Percentiles rank a stretch among this genome's conserved stretches.
Evolutionary conservation across 495 filamentous ascomycete species (phyloP).

Genomic region (Cercophora samala): DNA sequence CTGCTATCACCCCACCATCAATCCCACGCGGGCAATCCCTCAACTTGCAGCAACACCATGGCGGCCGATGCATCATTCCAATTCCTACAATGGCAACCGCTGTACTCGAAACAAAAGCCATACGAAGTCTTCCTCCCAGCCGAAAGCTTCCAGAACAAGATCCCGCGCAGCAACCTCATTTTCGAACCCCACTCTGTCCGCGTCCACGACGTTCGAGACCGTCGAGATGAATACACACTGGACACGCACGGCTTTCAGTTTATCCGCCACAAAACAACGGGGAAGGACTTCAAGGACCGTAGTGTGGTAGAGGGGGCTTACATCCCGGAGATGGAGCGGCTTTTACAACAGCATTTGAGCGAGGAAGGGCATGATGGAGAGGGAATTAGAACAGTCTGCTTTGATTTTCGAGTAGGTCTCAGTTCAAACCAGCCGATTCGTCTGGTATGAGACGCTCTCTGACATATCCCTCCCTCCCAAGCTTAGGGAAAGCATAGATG

Average conservation of each 20-base stretch:
- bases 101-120: conserved; percentile 2
- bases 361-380: neutral
- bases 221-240: neutral
- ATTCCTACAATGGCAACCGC: neutral
- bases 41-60: neutral
- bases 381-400: neutral
- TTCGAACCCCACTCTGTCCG: conserved; percentile 9
- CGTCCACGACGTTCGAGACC: conserved; percentile 6
- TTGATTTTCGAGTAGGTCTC: conserved; percentile 6
- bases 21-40: neutral
- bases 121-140: conserved; percentile 5
- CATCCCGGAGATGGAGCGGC: conserved; percentile 5
- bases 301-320: neutral
- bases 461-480: neutral
- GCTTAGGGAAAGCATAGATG: conserved; percentile 10
- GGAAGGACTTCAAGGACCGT: conserved; percentile 9
- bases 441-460: neutral
- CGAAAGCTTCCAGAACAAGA: neutral
- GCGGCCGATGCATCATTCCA: conserved; percentile 14
- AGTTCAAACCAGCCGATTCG: neutral
- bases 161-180: conserved; percentile 9
- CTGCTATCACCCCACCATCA: neutral
- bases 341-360: neutral
- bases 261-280: neutral
- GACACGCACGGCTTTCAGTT: conserved; percentile 6